These are phyloP conservation scores for Hyparrhenia diplandra DNA, from an alignment of 176 grass and related monocot genomes.

Conservation along the genomic window DNA sequence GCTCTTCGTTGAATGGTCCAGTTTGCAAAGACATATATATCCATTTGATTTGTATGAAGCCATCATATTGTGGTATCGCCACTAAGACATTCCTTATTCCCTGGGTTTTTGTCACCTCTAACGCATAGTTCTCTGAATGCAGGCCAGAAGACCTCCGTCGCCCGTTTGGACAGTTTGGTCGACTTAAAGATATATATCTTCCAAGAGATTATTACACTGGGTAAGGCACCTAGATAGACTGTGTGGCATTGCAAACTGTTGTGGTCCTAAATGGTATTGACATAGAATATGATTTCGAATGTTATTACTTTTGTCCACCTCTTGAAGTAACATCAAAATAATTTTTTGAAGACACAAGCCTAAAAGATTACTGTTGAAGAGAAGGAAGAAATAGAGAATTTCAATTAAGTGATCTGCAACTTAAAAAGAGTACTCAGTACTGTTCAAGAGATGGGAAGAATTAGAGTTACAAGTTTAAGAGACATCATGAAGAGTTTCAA, in stretches of 20 bases:
- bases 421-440: slow-evolving; percentile 62
- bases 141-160: slow-evolving; percentile 85
- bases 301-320: slow-evolving; percentile 41
- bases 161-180: slow-evolving; percentile 90
- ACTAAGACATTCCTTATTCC: background rate
- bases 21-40: background rate
- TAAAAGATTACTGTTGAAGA: slow-evolving; percentile 77
- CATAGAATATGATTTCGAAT: background rate
- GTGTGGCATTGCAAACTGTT: background rate
- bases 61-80: background rate
- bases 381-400: slow-evolving; percentile 67
- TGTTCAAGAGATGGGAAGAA: slow-evolving; percentile 89
- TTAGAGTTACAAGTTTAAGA: slow-evolving; percentile 69
- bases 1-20: too few relatives aligned
- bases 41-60: background rate
- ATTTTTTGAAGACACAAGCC: slow-evolving; percentile 66
- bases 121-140: slow-evolving; percentile 19
- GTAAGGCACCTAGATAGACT: slow-evolving; percentile 40
- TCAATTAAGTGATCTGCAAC: slow-evolving; percentile 67
- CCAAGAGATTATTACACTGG: slow-evolving; percentile 91
- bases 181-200: slow-evolving; percentile 84
- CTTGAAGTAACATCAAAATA: slow-evolving; percentile 67
- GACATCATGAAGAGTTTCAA: slow-evolving; percentile 70
- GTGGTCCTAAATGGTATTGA: background rate
- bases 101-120: background rate